Evolutionary conservation across 257 asterid species (phyloP), one percentile per base, ranked within the genome.

Genomic region (Capsicum pubescens): DNA sequence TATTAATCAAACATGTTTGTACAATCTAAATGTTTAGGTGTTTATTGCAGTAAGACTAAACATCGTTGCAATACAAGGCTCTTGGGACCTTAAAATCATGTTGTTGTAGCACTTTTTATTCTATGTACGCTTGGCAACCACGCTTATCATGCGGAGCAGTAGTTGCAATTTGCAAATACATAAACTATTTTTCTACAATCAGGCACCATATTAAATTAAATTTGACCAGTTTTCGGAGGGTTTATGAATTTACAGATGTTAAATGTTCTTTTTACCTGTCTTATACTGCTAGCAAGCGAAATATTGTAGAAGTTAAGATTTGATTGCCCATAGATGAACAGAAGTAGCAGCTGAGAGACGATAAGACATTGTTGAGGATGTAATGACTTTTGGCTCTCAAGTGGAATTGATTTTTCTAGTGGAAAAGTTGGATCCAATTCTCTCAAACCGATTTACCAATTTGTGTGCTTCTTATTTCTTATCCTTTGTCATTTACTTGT

Each of bases 71-170:
- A 52, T 26, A 21, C 0, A 8, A 32, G 6, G n/a, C 42, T 76
- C 8, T 76, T 66, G 81, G 64, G 64, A 54, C 50, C 64, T 76
- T 52, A 76, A 76, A 54, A 26, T 76, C 26, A 76, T 55, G 81
- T 54, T 54, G 64, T 26, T 52, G 48, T 52, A 76, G 48, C 9
- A 76, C n/a, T 76, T 54, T 52, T 14, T 15, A 52, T 76, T 32
- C 81, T 74, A 76, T 52, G 61, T 26, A 76, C 14, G 63, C 15
- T 14, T 14, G 9, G 12, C 19, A 52, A 76, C 48, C 26, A 16
- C 8, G 14, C 32, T 54, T 76, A 52, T 26, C 50, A 77, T 52
- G 64, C 7, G 32, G 32, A 54, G 50, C 14, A 54, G 81, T 54
- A 74, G 61, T 77, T 54, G 50, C 64, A 26, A 8, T 21, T 54